Conservation (phyloP, 192 early-diverging fungal genomes). For the Phlyctochytrium bullatum region DNA sequence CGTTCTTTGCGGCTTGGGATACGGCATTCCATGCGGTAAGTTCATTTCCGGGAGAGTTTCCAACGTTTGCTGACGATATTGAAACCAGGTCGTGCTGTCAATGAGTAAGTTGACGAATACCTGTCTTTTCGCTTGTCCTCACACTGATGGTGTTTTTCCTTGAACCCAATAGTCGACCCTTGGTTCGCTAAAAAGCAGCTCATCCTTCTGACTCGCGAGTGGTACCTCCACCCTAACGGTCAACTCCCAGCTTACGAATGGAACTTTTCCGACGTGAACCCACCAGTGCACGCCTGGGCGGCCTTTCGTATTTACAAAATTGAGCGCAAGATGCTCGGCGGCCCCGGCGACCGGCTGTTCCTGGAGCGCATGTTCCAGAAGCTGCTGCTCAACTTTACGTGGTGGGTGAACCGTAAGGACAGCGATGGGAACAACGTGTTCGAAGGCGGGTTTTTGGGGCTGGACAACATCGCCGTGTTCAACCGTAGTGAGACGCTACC, state of each 20-base stretch:
- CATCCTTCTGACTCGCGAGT: constrained; percentile 28
- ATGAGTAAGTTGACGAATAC: no score
- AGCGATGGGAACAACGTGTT: constrained; percentile 51
- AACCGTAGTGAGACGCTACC: constrained; percentile 51
- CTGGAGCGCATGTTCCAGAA: constrained; percentile 39
- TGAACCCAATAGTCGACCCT: constrained; percentile 23
- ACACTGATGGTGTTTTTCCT: no score
- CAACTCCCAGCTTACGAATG: constrained; percentile 40
- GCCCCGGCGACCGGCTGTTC: constrained; percentile 21
- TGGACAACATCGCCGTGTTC: constrained; percentile 59
- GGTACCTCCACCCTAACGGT: constrained; percentile 36
- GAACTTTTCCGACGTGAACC: constrained; percentile 23
- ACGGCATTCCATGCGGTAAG: constrained; percentile 33
- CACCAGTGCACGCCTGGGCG: constrained; percentile 37
- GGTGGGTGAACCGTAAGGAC: constrained; percentile 59
- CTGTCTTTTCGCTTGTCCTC: no score
- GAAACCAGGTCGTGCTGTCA: not conserved
- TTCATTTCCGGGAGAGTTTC: not conserved
- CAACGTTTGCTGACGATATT: not conserved
- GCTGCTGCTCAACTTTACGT: constrained; percentile 37
- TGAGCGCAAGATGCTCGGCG: constrained; percentile 16
- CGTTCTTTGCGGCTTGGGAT: constrained; percentile 38
- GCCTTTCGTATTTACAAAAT: constrained; percentile 26
- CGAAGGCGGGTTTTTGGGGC: constrained; percentile 51
- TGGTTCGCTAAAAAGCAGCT: constrained; percentile 39